phyloP scores from a whole-genome alignment of 768 basidiomycete genomes.

The Rubroboletus pulcherrimus region DNA sequence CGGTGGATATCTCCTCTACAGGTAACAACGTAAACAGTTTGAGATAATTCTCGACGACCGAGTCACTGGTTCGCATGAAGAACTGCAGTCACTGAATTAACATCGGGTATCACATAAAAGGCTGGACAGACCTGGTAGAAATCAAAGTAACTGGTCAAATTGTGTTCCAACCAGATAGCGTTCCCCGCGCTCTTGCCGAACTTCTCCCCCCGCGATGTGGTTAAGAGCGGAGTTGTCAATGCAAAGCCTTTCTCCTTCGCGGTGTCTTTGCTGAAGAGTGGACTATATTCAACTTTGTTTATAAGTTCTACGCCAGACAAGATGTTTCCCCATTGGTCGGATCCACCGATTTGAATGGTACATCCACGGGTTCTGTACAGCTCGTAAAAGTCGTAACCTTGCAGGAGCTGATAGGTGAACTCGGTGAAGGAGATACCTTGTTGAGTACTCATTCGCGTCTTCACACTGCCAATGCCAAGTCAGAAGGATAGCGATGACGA shows the following conservation, averaged over 20 bases:
- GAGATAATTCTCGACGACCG: slow-evolving; percentile 75
- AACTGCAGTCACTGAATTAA: slow-evolving; percentile 51
- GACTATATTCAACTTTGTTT: slow-evolving; percentile 38
- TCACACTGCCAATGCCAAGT: slow-evolving; percentile 53
- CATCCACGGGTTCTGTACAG: slow-evolving; percentile 65
- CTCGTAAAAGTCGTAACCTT: slow-evolving; percentile 91
- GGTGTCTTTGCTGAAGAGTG: not conserved
- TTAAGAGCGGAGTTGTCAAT: slow-evolving; percentile 90
- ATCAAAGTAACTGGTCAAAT: slow-evolving; percentile 81
- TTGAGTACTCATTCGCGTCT: slow-evolving; percentile 70
- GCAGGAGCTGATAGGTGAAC: slow-evolving; percentile 95
- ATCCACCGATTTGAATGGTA: slow-evolving; percentile 89
- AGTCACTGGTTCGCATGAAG: slow-evolving; percentile 79
- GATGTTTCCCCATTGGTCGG: slow-evolving; percentile 99
- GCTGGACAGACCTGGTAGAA: slow-evolving; percentile 79
- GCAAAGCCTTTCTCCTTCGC: slow-evolving; percentile 56
- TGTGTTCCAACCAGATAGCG: slow-evolving; percentile 83
- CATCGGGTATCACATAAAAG: not conserved
- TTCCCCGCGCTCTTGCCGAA: slow-evolving; percentile 98
- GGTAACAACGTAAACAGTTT: slow-evolving; percentile 80
- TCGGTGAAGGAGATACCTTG: slow-evolving; percentile 97
- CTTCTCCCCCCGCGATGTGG: slow-evolving; percentile 86
- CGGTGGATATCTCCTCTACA: slow-evolving; percentile 48
- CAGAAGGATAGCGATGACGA: not conserved
- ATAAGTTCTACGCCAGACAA: slow-evolving; percentile 91